Evolutionary conservation across 2,329 filamentous ascomycete genomes (phyloP).

Genomic region (Colletotrichum tanaceti): DNA sequence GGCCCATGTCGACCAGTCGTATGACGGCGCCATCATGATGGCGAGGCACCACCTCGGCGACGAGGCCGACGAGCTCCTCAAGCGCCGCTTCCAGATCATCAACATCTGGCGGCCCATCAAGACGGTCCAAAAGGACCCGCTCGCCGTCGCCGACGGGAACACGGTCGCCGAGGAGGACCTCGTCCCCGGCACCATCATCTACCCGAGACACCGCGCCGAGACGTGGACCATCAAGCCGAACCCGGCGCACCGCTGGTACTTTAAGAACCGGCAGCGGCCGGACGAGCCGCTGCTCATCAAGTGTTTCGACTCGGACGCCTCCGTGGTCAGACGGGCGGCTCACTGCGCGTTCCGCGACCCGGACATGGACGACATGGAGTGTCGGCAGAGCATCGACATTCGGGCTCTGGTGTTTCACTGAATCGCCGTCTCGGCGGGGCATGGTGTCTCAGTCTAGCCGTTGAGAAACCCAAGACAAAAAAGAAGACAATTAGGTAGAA

Average conservation of each 20-base stretch:
- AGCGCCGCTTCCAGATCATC: slow-evolving; percentile 40
- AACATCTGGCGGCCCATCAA: slow-evolving; percentile 61
- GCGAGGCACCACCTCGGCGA: slow-evolving; percentile 40
- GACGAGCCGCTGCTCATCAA: slow-evolving; percentile 71
- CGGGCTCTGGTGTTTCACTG: slow-evolving; percentile 79
- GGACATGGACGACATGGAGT: slow-evolving; percentile 73
- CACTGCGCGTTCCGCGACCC: slow-evolving; percentile 86
- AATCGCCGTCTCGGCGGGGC: neutral
- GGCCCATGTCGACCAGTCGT: slow-evolving; percentile 60
- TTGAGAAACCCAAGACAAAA: neutral
- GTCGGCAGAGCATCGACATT: slow-evolving; percentile 90
- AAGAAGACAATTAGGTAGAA: no score
- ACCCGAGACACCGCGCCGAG: slow-evolving; percentile 49
- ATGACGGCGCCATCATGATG: slow-evolving; percentile 44
- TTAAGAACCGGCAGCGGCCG: slow-evolving; percentile 62
- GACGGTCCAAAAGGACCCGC: slow-evolving; percentile 57
- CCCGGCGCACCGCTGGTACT: slow-evolving; percentile 62
- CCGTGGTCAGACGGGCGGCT: slow-evolving; percentile 69
- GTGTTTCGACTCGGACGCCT: slow-evolving; percentile 67
- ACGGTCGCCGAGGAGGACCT: slow-evolving; percentile 55
- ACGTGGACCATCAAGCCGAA: slow-evolving; percentile 53
- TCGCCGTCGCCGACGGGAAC: slow-evolving; percentile 54
- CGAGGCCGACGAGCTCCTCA: slow-evolving; percentile 32
- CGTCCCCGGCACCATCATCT: slow-evolving; percentile 51
- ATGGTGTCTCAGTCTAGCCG: slow-evolving; percentile 1